These are phyloP conservation scores for Raphanus raphanistrum DNA, from an alignment of 345 rosid genomes.

Conservation along the genomic window DNA sequence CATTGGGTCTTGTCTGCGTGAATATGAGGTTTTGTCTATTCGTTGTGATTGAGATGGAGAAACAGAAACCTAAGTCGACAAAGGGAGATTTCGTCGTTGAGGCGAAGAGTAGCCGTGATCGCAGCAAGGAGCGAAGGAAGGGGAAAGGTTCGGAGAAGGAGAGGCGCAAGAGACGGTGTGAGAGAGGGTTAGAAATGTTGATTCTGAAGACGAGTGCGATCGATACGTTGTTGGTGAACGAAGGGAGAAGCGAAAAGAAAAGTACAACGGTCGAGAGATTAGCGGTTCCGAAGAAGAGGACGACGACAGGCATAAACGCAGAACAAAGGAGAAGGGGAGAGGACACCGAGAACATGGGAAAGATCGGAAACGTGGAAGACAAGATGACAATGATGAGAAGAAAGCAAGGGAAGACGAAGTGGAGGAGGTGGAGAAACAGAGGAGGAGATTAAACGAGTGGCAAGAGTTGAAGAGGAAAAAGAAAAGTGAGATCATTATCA, in stretches of 20 bases:
- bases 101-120: constrained; percentile 40
- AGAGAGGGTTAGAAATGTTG: constrained; percentile 55
- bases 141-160: constrained; percentile 43
- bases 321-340: constrained; percentile 41
- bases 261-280: constrained; percentile 40
- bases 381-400: constrained; percentile 55
- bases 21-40: neutral
- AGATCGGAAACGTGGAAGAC: constrained; percentile 53
- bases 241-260: constrained; percentile 43
- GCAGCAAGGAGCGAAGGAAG: constrained; percentile 51
- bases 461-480: constrained; percentile 83
- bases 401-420: constrained; percentile 74
- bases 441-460: constrained; percentile 97
- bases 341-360: constrained; percentile 27
- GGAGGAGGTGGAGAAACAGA: constrained; percentile 79
- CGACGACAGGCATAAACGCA: constrained; percentile 47
- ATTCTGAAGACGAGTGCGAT: constrained; percentile 46
- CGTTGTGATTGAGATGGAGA: constrained; percentile 24
- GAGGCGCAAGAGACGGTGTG: constrained; percentile 34
- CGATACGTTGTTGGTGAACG: constrained; percentile 40
- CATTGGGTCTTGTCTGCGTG: neutral
- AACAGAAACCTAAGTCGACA: constrained; percentile 3
- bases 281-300: constrained; percentile 39
- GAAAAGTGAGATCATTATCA: constrained; percentile 64
- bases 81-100: constrained; percentile 16